phyloP scores from a whole-genome alignment of 2,329 filamentous ascomycete genomes.

The Colletotrichum higginsianum region DNA sequence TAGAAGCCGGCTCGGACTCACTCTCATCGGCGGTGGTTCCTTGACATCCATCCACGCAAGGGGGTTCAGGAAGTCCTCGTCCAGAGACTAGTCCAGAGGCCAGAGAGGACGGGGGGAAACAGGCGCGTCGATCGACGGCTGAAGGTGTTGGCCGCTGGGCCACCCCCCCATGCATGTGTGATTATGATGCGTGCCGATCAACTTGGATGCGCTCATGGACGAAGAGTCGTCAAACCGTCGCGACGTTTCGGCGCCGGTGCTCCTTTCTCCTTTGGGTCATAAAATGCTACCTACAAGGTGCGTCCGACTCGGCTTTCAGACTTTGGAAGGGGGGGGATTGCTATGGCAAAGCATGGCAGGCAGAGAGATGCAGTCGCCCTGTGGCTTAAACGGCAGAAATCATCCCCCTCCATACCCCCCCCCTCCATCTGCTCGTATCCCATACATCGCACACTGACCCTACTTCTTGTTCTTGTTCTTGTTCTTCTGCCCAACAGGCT shows the following conservation, averaged over 20 bases:
- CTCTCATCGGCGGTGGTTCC: background rate
- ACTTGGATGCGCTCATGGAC: background rate
- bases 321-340: background rate
- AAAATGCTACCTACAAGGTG: background rate
- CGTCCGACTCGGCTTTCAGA: slow-evolving; percentile 3
- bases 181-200: slow-evolving; percentile 25
- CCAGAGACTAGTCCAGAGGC: no score
- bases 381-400: slow-evolving; percentile 2
- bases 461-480: background rate
- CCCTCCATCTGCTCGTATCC: slow-evolving; percentile 16
- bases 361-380: background rate
- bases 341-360: background rate
- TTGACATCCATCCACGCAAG: background rate
- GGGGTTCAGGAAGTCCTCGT: background rate
- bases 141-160: slow-evolving; percentile 19
- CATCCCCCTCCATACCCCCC: background rate
- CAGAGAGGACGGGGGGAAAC: no score
- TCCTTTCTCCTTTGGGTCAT: slow-evolving; percentile 12
- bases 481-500: slow-evolving; percentile 6
- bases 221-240: background rate
- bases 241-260: slow-evolving; percentile 3
- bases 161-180: no score
- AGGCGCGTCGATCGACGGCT: no score
- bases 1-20: slow-evolving; percentile 2
- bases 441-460: background rate